Evolutionary conservation across 768 basidiomycete species (phyloP).

Genomic region (Termitomyces sp.): DNA sequence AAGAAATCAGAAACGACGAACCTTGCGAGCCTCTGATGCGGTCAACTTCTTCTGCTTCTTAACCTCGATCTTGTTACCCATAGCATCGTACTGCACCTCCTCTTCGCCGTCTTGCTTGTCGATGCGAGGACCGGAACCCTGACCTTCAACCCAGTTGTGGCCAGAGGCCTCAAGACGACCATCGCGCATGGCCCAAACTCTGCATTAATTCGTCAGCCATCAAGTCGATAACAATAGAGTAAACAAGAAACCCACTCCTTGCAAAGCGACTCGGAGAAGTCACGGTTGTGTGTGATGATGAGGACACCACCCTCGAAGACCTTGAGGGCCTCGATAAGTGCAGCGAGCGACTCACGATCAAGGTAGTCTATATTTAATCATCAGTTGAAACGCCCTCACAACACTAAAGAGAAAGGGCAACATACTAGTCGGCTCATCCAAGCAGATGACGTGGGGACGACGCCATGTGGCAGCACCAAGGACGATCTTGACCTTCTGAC

Average conservation of each 20-base stretch:
- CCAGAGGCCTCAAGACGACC: conserved; percentile 95
- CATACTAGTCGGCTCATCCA: conserved; percentile 94
- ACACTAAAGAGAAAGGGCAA: conserved; percentile 3
- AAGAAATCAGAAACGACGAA: conserved; percentile 18
- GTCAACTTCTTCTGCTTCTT: conserved; percentile 88
- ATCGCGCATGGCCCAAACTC: conserved; percentile 99
- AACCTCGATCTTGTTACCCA: conserved; percentile 93
- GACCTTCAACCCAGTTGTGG: conserved; percentile 99
- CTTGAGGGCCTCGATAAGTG: conserved; percentile 97
- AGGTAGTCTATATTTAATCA: conserved; percentile 69
- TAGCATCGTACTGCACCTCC: conserved; percentile 89
- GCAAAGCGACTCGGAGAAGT: conserved; percentile 99
- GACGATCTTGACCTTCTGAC: conserved; percentile 99
- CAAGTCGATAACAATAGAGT: not conserved
- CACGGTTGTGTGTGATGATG: conserved; percentile 95
- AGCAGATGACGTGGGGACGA: conserved; percentile 93
- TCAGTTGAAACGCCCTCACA: conserved; percentile 3
- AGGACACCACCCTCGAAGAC: conserved; percentile 98
- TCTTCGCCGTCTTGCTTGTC: conserved; percentile 93
- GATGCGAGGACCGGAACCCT: conserved; percentile 91
- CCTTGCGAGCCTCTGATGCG: conserved; percentile 78
- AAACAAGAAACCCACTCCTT: conserved; percentile 48
- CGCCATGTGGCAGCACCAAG: conserved; percentile 99
- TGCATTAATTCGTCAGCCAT: conserved; percentile 12
- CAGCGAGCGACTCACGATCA: conserved; percentile 98